phyloP scores from a whole-genome alignment of 1,284 basidiomycete species.

The Trichosporon faecale region DNA sequence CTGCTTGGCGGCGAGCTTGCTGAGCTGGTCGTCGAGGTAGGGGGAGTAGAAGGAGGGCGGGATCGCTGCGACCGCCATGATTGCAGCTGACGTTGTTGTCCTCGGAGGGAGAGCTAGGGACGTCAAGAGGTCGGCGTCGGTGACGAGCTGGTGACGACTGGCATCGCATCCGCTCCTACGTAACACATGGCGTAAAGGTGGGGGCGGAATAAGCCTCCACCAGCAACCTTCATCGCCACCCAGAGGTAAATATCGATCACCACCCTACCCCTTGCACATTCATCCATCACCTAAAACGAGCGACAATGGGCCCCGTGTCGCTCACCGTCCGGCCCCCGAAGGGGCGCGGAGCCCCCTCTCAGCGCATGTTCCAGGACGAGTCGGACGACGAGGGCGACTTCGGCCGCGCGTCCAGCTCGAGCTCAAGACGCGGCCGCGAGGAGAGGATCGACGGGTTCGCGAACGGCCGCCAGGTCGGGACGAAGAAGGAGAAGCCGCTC shows the following conservation, averaged over 20 bases:
- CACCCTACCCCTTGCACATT: not conserved
- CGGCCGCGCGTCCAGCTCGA: not conserved
- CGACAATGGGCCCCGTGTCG: conserved; percentile 46
- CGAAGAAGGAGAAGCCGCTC: conserved; percentile 65
- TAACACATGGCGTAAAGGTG: not conserved
- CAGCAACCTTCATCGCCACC: not conserved
- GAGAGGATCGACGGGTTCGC: conserved; percentile 68
- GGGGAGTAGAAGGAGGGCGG: conserved; percentile 75
- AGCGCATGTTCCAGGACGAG: conserved; percentile 40
- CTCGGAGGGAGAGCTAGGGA: not conserved
- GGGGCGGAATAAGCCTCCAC: not conserved
- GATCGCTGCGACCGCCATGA: conserved; percentile 48
- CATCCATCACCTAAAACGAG: conserved; percentile 12
- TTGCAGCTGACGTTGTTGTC: conserved; percentile 3
- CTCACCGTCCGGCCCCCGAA: conserved; percentile 48
- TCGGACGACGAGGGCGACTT: conserved; percentile 45
- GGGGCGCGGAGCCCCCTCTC: conserved; percentile 34
- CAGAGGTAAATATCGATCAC: conserved; percentile 2
- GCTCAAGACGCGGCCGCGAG: conserved; percentile 47
- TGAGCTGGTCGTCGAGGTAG: conserved; percentile 81
- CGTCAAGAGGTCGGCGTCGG: conserved; percentile 1
- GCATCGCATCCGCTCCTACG: not conserved
- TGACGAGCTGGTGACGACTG: not conserved
- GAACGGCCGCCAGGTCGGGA: conserved; percentile 55
- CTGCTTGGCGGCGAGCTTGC: conserved; percentile 82